phyloP scores from a whole-genome alignment of 2,329 filamentous ascomycete species.

The Sarocladium strictum region DNA sequence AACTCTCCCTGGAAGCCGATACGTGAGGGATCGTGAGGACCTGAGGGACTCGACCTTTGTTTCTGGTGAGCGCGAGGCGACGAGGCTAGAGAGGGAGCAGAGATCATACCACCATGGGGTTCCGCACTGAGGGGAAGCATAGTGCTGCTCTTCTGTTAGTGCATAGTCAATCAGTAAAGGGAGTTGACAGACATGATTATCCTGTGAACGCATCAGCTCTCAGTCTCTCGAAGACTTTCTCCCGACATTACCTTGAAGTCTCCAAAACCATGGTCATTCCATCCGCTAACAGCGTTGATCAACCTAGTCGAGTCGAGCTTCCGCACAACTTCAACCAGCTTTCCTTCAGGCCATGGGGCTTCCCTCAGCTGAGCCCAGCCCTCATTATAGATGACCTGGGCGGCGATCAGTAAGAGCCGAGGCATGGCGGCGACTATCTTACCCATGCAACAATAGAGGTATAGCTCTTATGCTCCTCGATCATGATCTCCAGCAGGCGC shows the following conservation, averaged over 20 bases:
- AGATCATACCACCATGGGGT: conserved; percentile 54
- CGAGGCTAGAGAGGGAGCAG: not conserved
- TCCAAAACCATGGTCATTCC: conserved; percentile 62
- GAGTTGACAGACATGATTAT: conserved; percentile 9
- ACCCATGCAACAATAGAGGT: conserved; percentile 61
- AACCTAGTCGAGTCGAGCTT: conserved; percentile 58
- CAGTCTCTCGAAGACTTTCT: not conserved
- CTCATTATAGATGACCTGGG: conserved; percentile 62
- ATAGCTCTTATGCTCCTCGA: conserved; percentile 59
- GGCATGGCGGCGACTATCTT: conserved; percentile 14
- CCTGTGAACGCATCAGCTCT: not conserved
- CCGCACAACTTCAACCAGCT: conserved; percentile 48
- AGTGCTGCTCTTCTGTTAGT: conserved; percentile 39
- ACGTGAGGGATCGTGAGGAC: conserved; percentile 49
- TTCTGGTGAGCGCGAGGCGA: not conserved
- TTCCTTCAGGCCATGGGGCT: conserved; percentile 47
- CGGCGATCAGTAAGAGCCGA: not conserved
- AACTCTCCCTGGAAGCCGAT: conserved; percentile 69
- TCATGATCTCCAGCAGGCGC: conserved; percentile 54
- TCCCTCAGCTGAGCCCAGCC: conserved; percentile 59
- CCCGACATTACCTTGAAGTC: conserved; percentile 44
- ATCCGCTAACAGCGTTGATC: conserved; percentile 58
- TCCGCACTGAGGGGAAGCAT: conserved; percentile 65
- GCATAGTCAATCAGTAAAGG: not conserved
- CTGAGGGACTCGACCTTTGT: conserved; percentile 39